These are phyloP conservation scores for Suillus variegatus DNA, from an alignment of 768 basidiomycete genomes.

Conservation along the genomic window DNA sequence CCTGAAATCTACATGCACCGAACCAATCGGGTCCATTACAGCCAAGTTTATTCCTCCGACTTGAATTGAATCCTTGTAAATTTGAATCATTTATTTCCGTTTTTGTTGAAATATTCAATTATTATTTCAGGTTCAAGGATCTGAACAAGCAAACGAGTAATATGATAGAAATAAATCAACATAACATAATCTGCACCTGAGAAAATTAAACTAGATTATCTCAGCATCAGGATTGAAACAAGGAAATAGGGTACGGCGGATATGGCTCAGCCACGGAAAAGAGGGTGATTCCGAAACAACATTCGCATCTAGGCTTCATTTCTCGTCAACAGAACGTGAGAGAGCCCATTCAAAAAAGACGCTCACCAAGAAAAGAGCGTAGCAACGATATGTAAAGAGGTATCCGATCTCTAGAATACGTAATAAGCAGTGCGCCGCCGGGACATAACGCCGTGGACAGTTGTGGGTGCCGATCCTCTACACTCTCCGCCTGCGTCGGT, in stretches of 20 bases:
- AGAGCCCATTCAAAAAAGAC: slow-evolving; percentile 12
- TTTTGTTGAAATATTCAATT: slow-evolving; percentile 7
- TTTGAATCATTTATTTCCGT: slow-evolving; percentile 4
- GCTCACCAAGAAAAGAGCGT: slow-evolving; percentile 15
- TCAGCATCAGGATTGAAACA: slow-evolving; percentile 4
- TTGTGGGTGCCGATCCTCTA: slow-evolving; percentile 8
- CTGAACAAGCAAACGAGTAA: no score
- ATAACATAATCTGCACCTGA: slow-evolving; percentile 1
- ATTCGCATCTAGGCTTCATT: slow-evolving; percentile 19
- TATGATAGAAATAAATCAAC: slow-evolving; percentile 4
- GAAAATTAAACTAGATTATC: slow-evolving; percentile 10
- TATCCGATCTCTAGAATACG: slow-evolving; percentile 13
- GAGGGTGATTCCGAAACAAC: slow-evolving; percentile 18
- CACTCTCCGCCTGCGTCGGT: not conserved
- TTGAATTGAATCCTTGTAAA: slow-evolving; percentile 2
- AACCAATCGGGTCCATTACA: slow-evolving; percentile 57
- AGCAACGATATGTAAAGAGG: slow-evolving; percentile 14
- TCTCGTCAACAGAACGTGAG: slow-evolving; percentile 17
- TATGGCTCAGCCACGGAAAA: slow-evolving; percentile 19
- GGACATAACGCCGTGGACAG: slow-evolving; percentile 5
- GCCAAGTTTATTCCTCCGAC: slow-evolving; percentile 4
- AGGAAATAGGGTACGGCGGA: slow-evolving; percentile 16
- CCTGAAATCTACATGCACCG: slow-evolving; percentile 52
- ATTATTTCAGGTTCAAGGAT: not conserved
- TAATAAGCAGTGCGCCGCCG: slow-evolving; percentile 10